Percentiles rank a stretch among this genome's conserved stretches.
phyloP scores from a whole-genome alignment of 164 flowering plant genomes.

The Magnolia changhungtana region DNA sequence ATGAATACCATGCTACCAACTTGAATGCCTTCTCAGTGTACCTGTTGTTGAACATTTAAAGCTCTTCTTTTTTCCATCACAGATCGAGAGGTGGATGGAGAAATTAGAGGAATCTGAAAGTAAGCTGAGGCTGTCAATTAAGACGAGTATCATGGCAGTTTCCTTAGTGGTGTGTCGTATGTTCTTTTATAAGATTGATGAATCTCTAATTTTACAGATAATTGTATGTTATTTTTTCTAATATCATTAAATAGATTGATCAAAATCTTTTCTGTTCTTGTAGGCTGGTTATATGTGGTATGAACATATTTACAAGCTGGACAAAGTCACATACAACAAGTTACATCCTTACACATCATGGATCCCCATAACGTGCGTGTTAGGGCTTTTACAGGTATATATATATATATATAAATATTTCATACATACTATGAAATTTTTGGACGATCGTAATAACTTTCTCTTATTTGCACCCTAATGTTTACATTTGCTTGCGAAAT shows the following conservation, averaged over 20 bases:
- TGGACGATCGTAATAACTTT: conserved; percentile 1
- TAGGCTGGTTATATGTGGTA: conserved; percentile 92
- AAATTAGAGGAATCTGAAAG: conserved; percentile 87
- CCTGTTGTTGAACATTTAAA: conserved; percentile 1
- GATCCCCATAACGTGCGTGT: conserved; percentile 95
- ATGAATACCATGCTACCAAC: not conserved
- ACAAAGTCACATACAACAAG: conserved; percentile 85
- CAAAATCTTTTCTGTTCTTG: conserved; percentile 4
- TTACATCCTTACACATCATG: conserved; percentile 96
- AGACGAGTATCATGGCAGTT: conserved; percentile 57
- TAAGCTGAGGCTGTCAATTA: conserved; percentile 55
- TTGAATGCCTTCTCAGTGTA: not conserved
- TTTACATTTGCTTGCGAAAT: conserved; percentile 89
- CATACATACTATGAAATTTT: not conserved
- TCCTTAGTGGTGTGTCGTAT: conserved; percentile 56
- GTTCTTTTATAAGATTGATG: conserved; percentile 2
- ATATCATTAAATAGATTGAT: conserved; percentile 5
- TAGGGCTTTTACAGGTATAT: conserved; percentile 1
- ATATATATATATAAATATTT: not conserved
- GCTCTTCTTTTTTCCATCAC: conserved; percentile 6
- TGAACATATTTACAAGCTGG: conserved; percentile 90
- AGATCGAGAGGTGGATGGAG: conserved; percentile 98
- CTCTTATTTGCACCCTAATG: conserved; percentile 45
- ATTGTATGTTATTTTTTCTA: not conserved
- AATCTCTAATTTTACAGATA: not conserved